Percentiles rank a stretch among this genome's conserved stretches.
phyloP scores from a whole-genome alignment of 1,284 basidiomycete genomes.

The Ustilago bromivora region DNA sequence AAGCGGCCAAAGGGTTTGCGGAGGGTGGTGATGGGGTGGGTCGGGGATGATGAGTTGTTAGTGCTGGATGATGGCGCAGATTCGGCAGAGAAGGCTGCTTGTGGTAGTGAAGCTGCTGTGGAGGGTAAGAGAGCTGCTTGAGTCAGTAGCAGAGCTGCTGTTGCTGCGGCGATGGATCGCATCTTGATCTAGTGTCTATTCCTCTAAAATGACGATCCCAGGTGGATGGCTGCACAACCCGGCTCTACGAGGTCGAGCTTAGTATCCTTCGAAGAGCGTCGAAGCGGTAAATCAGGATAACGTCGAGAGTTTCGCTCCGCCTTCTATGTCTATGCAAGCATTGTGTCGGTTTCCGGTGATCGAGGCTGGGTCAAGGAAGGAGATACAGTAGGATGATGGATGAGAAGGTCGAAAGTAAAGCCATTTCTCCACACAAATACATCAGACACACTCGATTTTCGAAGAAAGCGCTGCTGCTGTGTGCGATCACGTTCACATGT shows the following conservation, averaged over 20 bases:
- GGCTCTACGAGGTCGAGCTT: neutral
- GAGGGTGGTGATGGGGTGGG: neutral
- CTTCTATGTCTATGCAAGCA: neutral
- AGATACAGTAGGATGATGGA: neutral
- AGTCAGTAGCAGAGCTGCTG: conserved; percentile 19
- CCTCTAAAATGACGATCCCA: neutral
- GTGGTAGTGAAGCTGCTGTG: conserved; percentile 7
- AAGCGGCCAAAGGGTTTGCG: conserved; percentile 76
- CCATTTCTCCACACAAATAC: neutral
- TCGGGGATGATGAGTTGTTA: neutral
- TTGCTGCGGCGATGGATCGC: conserved; percentile 9
- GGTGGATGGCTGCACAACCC: neutral
- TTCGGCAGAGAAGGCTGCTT: conserved; percentile 24
- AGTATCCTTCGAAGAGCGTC: no score
- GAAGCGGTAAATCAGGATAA: no score
- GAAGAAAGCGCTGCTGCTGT: neutral
- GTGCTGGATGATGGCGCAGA: neutral
- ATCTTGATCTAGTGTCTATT: conserved; percentile 3
- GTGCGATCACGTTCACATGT: conserved; percentile 2
- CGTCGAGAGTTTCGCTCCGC: neutral
- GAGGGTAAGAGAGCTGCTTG: conserved; percentile 6
- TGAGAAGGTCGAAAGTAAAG: neutral
- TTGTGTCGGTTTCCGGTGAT: neutral
- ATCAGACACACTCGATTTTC: neutral
- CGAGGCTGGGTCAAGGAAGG: neutral